Evolutionary conservation across 148 eudicot species (phyloP), one percentile per base, ranked within the genome.

Genomic region (Agrostemma githago): DNA sequence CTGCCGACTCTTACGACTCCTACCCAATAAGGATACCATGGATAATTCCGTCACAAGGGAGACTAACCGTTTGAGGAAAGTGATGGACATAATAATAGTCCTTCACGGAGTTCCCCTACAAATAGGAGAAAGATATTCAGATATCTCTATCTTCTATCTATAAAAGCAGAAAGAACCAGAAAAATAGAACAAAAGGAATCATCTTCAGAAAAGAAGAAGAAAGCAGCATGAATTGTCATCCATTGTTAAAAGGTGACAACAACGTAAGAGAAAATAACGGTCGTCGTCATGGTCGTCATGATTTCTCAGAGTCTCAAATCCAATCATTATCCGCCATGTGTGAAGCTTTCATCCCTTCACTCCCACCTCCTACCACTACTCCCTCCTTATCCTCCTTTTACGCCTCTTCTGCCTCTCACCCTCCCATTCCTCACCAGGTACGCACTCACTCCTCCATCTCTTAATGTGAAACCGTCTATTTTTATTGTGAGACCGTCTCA

Each of bases 291-390:
- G 34, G 34, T 26, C 34, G 34, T 73, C 91, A 92, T 85, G 92
- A 92, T 11, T 90, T 88, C 63, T 85, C 93, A 26, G 54, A 87
- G 3, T 80, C 88, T 15, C 92, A 93, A 76, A 83, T 93, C 71
- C 87, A 83, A 78, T 58, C 87, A 39, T 62, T 90, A 48, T 68
- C 87, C 37, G 82, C 89, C 69, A 76, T 90, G 8, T 86, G 89
- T 78, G 88, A 88, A 73, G 77, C 90, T 61, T 57, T 93, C 62
- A 76, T 93, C 54, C 98, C 98, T 80, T 75, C 93, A 0, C 10
- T 90, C 2, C 67, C 87, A 5, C 62, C 42, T 9, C 38, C 78
- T 19, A 21, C 43, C 17, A 26, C 20, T 10, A 61, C 5, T 26
- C 57, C 19, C 19, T 65, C 80, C 5, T 37, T 83, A 42, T 39